These are phyloP conservation scores for Trichophyton mentagrophytes DNA, from an alignment of 2,329 filamentous ascomycete species.

Conservation along the genomic window DNA sequence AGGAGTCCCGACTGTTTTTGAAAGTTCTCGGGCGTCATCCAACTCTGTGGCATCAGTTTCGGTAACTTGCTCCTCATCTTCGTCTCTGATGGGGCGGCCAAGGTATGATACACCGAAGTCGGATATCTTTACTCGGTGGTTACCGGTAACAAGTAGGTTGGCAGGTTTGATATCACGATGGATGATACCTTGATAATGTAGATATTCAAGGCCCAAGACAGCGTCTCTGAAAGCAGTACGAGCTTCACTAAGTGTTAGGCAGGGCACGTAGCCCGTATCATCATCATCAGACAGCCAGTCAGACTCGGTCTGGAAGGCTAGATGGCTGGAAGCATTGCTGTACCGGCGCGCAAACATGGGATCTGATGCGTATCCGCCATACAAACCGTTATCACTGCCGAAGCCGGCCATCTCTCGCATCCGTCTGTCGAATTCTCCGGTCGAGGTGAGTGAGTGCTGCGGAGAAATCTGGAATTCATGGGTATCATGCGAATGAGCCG, in stretches of 20 bases:
- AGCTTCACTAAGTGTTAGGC: slow-evolving; percentile 74
- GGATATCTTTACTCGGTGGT: slow-evolving; percentile 88
- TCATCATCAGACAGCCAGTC: slow-evolving; percentile 47
- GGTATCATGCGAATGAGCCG: slow-evolving; percentile 33
- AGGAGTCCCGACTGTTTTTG: slow-evolving; percentile 93
- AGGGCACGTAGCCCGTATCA: slow-evolving; percentile 85
- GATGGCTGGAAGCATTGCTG: slow-evolving; percentile 61
- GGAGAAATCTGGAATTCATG: slow-evolving; percentile 44
- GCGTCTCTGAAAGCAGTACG: slow-evolving; percentile 83
- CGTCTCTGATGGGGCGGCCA: slow-evolving; percentile 71
- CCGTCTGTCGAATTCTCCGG: slow-evolving; percentile 26
- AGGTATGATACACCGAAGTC: slow-evolving; percentile 98
- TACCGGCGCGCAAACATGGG: slow-evolving; percentile 55
- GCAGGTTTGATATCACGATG: slow-evolving; percentile 80
- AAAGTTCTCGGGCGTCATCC: slow-evolving; percentile 88
- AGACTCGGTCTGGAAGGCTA: slow-evolving; percentile 32
- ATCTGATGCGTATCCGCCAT: slow-evolving; percentile 53
- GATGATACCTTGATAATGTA: slow-evolving; percentile 76
- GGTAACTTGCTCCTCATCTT: slow-evolving; percentile 62
- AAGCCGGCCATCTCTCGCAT: slow-evolving; percentile 26
- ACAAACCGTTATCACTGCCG: slow-evolving; percentile 67
- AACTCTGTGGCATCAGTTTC: slow-evolving; percentile 77
- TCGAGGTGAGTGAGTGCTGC: slow-evolving; percentile 41
- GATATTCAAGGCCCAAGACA: slow-evolving; percentile 81
- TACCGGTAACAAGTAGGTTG: slow-evolving; percentile 75